Evolutionary conservation across 805 yeast species (phyloP), one percentile per base, ranked within the genome.

Genomic region (Trichomonascus vanleenenianus): DNA sequence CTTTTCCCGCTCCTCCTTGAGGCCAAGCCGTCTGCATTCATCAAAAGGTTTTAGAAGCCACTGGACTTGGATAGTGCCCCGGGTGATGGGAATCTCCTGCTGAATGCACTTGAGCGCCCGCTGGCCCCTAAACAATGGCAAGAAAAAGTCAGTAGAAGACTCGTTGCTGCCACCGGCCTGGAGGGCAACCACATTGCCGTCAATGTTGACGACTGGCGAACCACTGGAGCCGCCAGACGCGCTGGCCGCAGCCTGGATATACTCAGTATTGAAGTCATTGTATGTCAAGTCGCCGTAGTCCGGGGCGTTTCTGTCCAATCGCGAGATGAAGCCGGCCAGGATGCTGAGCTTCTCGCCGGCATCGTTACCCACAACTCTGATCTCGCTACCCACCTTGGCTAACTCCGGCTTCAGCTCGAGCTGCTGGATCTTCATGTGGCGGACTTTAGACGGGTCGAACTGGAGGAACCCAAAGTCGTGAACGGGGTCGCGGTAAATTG

Each of bases 141-240:
- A 65, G 60, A 89, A 89, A 67, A 85, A 89, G 66, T 89, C 97
- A 0, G 96, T 89, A 0, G 96, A 85, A 1, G 96, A 89, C 54
- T 85, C 93, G 1, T 88, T 76, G 5, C 85, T 78, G 2, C 97
- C 97, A 58, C 97, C 97, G 1, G 97, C 97, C 64, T 87, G 96
- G 43, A 89, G 67, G 0, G 97, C 96, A 15, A 89, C 85, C 0
- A 91, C 96, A 57, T 78, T 65, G 2, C 96, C 96, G 54, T 84
- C 82, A 38, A 83, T 79, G 62, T 87, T 83, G 2, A 89, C 95
- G n/a, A 89, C 97, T 0, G 97, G 97, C 2, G 96, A 86, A 7
- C 97, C 97, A 41, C 93, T 82, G 2, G 96, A 87, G 2, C 97
- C 97, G 27, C 97, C 97, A 14, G 95, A 83, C 0, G 97, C 96